phyloP scores from a whole-genome alignment of 257 asterid species.

The Scutellaria minor region DNA sequence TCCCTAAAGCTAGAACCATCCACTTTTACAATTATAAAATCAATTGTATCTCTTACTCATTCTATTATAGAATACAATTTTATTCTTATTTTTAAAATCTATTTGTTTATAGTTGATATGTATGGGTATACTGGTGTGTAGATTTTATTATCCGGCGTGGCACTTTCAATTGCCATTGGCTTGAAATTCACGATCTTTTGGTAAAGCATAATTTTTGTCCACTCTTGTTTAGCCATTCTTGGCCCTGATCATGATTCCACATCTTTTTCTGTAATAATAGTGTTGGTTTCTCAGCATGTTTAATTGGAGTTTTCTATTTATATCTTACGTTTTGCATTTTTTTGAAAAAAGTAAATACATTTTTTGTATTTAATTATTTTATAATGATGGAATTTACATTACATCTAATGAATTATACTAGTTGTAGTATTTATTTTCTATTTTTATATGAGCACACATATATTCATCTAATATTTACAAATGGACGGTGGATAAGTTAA shows the following conservation, averaged over 20 bases:
- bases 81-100: no score
- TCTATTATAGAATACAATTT: no score
- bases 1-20: no score
- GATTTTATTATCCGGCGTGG: background rate
- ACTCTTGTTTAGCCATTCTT: conserved; percentile 27
- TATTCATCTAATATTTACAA: no score
- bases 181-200: conserved; percentile 32
- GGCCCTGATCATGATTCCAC: conserved; percentile 23
- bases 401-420: no score
- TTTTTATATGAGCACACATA: no score
- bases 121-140: background rate
- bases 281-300: conserved; percentile 26
- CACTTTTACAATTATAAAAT: no score
- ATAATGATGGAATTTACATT: background rate
- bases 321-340: background rate
- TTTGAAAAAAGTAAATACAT: no score
- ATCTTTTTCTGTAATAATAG: conserved; percentile 28
- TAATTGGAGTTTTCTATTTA: background rate
- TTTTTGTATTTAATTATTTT: no score
- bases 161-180: conserved; percentile 20
- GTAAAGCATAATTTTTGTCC: conserved; percentile 21
- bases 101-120: background rate
- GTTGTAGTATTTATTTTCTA: no score
- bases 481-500: no score
- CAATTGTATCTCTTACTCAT: no score